Conservation (phyloP, 805 yeast genomes). For the Saturnispora sanitii region DNA sequence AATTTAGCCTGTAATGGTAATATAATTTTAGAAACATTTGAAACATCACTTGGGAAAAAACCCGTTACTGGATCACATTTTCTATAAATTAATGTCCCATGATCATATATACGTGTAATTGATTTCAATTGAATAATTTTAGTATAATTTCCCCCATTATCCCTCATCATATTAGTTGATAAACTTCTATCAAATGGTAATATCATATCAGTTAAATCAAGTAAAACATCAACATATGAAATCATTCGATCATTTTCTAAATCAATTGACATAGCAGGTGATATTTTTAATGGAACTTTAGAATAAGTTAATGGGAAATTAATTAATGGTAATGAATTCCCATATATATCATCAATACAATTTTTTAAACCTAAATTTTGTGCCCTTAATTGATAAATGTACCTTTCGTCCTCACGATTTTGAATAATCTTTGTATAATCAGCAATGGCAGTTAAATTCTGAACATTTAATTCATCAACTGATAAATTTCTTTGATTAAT, state of each 20-base stretch:
- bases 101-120: slow-evolving; percentile 19
- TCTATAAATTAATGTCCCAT: slow-evolving; percentile 15
- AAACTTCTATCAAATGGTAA: not conserved
- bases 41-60: slow-evolving; percentile 15
- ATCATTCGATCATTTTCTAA: slow-evolving; percentile 22
- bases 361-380: slow-evolving; percentile 14
- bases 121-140: slow-evolving; percentile 23
- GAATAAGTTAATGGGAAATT: slow-evolving; percentile 22
- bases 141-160: slow-evolving; percentile 15
- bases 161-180: not conserved
- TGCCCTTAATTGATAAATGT: slow-evolving; percentile 15
- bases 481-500: slow-evolving; percentile 6
- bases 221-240: slow-evolving; percentile 19
- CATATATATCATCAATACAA: slow-evolving; percentile 20
- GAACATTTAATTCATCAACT: slow-evolving; percentile 1
- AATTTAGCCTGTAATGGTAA: slow-evolving; percentile 26
- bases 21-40: slow-evolving; percentile 17
- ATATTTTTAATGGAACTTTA: slow-evolving; percentile 18
- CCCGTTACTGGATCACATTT: slow-evolving; percentile 26
- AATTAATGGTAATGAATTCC: slow-evolving; percentile 9
- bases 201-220: slow-evolving; percentile 18
- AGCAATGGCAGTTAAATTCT: slow-evolving; percentile 15
- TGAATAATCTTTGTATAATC: slow-evolving; percentile 17
- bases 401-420: slow-evolving; percentile 20
- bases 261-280: slow-evolving; percentile 15